Evolutionary conservation across 2,329 filamentous ascomycete species (phyloP), one percentile per base, ranked within the genome.

Genomic region (Cryoendolithus antarcticus): DNA sequence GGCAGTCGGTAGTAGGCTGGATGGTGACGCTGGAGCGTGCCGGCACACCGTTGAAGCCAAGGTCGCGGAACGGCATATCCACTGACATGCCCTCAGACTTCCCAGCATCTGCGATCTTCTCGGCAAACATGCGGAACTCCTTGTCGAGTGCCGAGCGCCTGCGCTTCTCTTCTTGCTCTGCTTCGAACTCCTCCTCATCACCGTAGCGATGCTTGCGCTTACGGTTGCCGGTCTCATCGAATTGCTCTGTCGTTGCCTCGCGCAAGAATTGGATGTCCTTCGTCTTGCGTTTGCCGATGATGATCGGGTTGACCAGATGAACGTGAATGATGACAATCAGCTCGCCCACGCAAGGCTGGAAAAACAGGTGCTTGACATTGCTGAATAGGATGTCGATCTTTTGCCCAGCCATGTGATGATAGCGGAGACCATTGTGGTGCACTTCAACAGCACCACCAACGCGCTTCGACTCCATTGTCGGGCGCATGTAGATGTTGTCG

Each of bases 221-320:
- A 47, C 93, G 77, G 64, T 96, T 98, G 50, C 91, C 93, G 35
- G 91, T 98, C 66, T 98, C 91, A 55, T 98, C 91, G 52, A 98
- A 96, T 56, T 94, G 86, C 60, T 98, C 96, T 51, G 98, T 91
- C 0, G 91, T 96, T 3, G 91, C 91, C 66, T 98, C 91, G 39
- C 91, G 78, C 57, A 95, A 95, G 64, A 98, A 98, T 53, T 98
- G 93, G 1, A 98, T 83, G 59, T 98, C 93, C 67, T 91, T 95
- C 8, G 91, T 93, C 75, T 98, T 98, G 68, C 93, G 93, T 72
- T 94, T 96, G 44, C 91, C 91, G 46, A 98, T 83, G 62, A 98
- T 86, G 59, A 98, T 96, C 2, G 91, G 91, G 45, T 95, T 93
- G 65, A 94, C 95, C 36, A 98, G 75, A 60, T 98, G 91, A 41